Evolutionary conservation across 306 rosid species (phyloP).

Genomic region (Coriaria nepalensis): DNA sequence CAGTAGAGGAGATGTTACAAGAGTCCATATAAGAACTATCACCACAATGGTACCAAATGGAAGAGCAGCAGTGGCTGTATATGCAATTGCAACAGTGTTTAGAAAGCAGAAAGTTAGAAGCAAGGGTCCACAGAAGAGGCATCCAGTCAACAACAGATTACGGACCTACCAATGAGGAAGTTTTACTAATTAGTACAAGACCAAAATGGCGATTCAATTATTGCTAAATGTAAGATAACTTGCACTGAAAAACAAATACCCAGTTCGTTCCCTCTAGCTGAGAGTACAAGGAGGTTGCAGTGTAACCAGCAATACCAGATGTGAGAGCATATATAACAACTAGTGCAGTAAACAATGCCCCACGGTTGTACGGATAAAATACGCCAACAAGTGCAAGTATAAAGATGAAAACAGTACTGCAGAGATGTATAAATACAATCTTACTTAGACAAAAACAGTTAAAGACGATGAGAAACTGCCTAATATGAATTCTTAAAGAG

Average conservation of each 20-base stretch:
- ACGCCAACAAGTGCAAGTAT: conserved; percentile 82
- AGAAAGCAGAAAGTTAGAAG: conserved; percentile 50
- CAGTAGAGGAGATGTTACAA: conserved; percentile 54
- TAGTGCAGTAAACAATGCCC: conserved; percentile 75
- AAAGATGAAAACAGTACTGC: conserved; percentile 74
- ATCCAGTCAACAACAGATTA: conserved; percentile 47
- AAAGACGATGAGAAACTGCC: not conserved
- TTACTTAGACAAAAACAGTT: not conserved
- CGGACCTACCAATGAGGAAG: conserved; percentile 38
- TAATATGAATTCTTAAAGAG: not conserved
- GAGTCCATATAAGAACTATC: conserved; percentile 57
- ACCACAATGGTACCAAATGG: conserved; percentile 60
- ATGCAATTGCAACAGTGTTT: conserved; percentile 48
- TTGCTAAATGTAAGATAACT: not conserved
- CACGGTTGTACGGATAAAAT: conserved; percentile 91
- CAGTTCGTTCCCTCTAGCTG: conserved; percentile 88
- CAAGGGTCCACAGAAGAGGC: conserved; percentile 60
- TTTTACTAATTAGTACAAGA: conserved; percentile 7
- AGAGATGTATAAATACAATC: conserved; percentile 10
- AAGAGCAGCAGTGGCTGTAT: conserved; percentile 61
- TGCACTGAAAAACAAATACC: conserved; percentile 33
- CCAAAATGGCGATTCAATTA: not conserved
- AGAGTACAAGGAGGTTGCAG: conserved; percentile 79
- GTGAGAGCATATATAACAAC: conserved; percentile 87
- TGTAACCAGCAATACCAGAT: conserved; percentile 86